Conservation (phyloP, 2,329 filamentous ascomycete genomes). For the Hymenoscyphus infarciens region DNA sequence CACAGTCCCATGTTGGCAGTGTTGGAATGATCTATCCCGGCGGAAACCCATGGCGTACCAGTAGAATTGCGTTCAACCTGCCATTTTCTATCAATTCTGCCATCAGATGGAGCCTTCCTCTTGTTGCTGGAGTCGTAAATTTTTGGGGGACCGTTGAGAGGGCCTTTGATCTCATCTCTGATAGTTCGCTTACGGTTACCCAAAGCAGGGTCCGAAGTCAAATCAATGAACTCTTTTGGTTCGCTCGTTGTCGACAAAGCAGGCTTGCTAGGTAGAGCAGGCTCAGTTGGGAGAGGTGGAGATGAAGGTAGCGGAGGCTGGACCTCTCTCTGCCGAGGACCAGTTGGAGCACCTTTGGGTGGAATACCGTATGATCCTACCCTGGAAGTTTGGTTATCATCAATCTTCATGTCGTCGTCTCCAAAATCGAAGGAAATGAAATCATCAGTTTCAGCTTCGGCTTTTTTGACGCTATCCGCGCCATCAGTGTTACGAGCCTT, state of each 20-base stretch:
- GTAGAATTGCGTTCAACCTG: conserved; percentile 34
- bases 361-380: conserved; percentile 7
- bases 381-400: conserved; percentile 15
- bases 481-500: conserved; percentile 71
- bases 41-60: conserved; percentile 60
- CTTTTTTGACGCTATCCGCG: conserved; percentile 43
- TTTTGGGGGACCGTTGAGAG: conserved; percentile 23
- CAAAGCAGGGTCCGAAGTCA: conserved; percentile 43
- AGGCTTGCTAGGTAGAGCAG: not conserved
- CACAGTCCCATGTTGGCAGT: conserved; percentile 53
- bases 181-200: conserved; percentile 72
- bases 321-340: conserved; percentile 5
- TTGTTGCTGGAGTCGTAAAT: conserved; percentile 24
- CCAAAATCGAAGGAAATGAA: conserved; percentile 80
- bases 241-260: conserved; percentile 13
- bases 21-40: conserved; percentile 49
- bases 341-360: conserved; percentile 11
- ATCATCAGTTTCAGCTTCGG: conserved; percentile 64
- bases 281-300: not conserved
- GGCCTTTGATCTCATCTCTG: conserved; percentile 56
- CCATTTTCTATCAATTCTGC: conserved; percentile 44
- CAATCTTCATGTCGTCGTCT: conserved; percentile 38
- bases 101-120: conserved; percentile 21
- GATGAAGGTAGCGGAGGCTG: not conserved
- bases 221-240: conserved; percentile 17